These are phyloP conservation scores for Misopates orontium DNA, from an alignment of 257 asterid genomes.

Conservation along the genomic window DNA sequence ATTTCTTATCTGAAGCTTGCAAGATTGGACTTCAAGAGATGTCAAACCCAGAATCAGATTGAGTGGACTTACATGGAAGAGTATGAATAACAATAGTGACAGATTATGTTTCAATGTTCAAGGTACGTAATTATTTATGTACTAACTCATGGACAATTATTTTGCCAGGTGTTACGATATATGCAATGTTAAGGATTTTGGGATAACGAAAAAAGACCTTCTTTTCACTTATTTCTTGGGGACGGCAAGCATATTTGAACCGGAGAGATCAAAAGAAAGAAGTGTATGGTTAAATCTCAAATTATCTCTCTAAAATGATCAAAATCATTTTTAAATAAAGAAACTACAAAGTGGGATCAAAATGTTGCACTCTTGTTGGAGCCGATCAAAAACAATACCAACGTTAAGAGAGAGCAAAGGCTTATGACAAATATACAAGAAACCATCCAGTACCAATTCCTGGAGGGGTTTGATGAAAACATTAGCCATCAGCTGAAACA, in stretches of 20 bases:
- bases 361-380: not conserved
- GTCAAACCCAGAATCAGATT: slow-evolving; percentile 46
- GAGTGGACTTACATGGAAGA: slow-evolving; percentile 46
- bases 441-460: slow-evolving; percentile 26
- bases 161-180: slow-evolving; percentile 41
- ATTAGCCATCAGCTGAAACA: slow-evolving; percentile 21
- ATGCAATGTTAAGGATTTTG: slow-evolving; percentile 27
- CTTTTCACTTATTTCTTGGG: slow-evolving; percentile 43
- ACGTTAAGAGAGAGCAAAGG: not conserved
- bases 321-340: slow-evolving; percentile 22
- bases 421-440: not conserved
- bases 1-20: slow-evolving; percentile 40
- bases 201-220: slow-evolving; percentile 36
- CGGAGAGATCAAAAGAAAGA: slow-evolving; percentile 42
- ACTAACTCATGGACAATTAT: no score
- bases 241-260: slow-evolving; percentile 39
- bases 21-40: slow-evolving; percentile 41
- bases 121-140: no score
- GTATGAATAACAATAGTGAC: slow-evolving; percentile 23
- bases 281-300: slow-evolving; percentile 38
- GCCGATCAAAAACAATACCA: not conserved
- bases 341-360: slow-evolving; percentile 3
- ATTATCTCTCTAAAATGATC: slow-evolving; percentile 33
- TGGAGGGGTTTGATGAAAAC: slow-evolving; percentile 29
- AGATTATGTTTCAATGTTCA: no score